These are phyloP conservation scores for Polychytrium aggregatum DNA, from an alignment of 192 early-diverging fungal genomes.

Conservation along the genomic window DNA sequence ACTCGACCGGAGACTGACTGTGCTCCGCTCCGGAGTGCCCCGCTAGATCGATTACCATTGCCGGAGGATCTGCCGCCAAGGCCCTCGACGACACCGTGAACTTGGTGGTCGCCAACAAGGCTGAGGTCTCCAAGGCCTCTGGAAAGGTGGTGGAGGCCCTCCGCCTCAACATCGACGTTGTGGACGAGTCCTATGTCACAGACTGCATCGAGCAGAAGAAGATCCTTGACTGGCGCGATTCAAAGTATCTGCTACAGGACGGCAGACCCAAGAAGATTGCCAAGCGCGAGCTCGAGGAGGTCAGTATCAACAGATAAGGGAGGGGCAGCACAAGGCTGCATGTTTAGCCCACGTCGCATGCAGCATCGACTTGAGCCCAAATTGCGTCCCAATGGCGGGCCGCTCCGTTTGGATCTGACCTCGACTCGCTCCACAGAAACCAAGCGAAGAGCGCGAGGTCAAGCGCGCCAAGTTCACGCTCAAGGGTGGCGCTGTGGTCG, in stretches of 20 bases:
- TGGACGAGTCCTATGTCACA: slow-evolving; percentile 7
- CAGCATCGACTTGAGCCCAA: too few relatives aligned
- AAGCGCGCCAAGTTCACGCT: slow-evolving; percentile 8
- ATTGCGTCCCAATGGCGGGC: too few relatives aligned
- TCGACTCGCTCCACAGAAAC: too few relatives aligned
- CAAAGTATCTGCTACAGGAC: slow-evolving; percentile 4
- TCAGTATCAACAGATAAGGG: too few relatives aligned
- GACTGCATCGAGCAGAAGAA: slow-evolving; percentile 9
- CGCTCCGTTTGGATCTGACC: too few relatives aligned
- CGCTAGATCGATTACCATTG: slow-evolving; percentile 5
- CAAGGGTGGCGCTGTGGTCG: slow-evolving; percentile 9
- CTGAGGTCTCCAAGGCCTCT: slow-evolving; percentile 1
- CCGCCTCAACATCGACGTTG: neutral
- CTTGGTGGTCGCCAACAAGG: neutral
- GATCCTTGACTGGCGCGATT: slow-evolving; percentile 1
- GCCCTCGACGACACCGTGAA: neutral
- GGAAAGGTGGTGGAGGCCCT: neutral
- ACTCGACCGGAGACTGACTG: too few relatives aligned
- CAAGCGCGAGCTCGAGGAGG: too few relatives aligned
- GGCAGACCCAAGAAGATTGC: too few relatives aligned
- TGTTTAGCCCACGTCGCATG: too few relatives aligned
- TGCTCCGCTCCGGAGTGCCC: too few relatives aligned
- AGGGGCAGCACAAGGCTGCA: too few relatives aligned
- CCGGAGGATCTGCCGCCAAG: slow-evolving; percentile 1
- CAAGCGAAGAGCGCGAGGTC: neutral